A percentile compares a stretch with the other conserved stretches of the same genome.
phyloP scores from a whole-genome alignment of 2,329 filamentous ascomycete genomes.

The Arthrobotrys pseudoclavata region DNA sequence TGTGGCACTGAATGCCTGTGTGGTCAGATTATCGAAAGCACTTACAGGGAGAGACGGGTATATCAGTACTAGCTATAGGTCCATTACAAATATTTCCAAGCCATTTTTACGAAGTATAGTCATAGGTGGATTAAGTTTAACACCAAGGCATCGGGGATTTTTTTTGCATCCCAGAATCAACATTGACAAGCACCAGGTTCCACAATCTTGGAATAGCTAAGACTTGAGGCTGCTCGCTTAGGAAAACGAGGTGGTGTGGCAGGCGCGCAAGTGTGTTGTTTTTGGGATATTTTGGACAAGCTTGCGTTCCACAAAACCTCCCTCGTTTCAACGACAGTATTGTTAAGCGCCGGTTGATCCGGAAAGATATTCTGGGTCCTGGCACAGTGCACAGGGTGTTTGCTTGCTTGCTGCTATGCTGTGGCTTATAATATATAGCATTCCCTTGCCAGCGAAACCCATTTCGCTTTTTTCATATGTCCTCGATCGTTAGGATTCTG shows the following conservation, averaged over 20 bases:
- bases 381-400: slow-evolving; percentile 4
- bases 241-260: background rate
- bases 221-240: slow-evolving; percentile 18
- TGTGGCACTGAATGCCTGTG: background rate
- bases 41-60: background rate
- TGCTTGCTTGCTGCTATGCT: background rate
- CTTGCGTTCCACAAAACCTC: slow-evolving; percentile 19
- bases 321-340: background rate
- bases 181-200: background rate
- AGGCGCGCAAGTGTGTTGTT: slow-evolving; percentile 6
- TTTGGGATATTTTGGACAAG: slow-evolving; percentile 11
- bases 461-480: background rate
- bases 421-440: slow-evolving; percentile 5
- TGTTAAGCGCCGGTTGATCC: background rate
- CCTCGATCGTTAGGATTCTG: background rate
- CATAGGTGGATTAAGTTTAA: slow-evolving; percentile 9
- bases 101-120: slow-evolving; percentile 6
- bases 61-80: background rate
- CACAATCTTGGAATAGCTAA: background rate
- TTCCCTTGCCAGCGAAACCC: background rate
- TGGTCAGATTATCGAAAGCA: background rate
- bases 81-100: background rate
- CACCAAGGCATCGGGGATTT: background rate
- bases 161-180: background rate
- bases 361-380: background rate